Evolutionary conservation across 331 rosid genomes (phyloP), one percentile per base, ranked within the genome.

Genomic region (Dryas integrifolia): DNA sequence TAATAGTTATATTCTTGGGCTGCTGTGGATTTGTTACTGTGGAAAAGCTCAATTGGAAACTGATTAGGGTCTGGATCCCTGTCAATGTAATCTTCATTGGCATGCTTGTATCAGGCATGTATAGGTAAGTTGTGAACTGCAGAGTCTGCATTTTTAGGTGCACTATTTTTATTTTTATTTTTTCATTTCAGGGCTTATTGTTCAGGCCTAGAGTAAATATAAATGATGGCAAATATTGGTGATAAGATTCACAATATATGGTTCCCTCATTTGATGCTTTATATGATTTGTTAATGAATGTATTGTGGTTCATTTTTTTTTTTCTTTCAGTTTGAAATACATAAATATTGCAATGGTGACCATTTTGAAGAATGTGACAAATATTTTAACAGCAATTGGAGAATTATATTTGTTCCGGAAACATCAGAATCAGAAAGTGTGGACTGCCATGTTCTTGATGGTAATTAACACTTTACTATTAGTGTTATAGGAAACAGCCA

Each of bases 331-430:
- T 89, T 80, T 91, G 91, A 93, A 89, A 79, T 76, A 79, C 74
- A 87, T 89, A 76, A 93, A 91, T 75, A 86, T 93, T 59, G 98
- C 98, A 75, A 93, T 91, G 97, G 98, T 93, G 87, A 93, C 98
- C 58, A 81, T 91, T 85, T 88, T 93, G 88, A 93, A 93, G 90
- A 91, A 91, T 75, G 72, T 89, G 85, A 91, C 98, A 38, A 93
- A 91, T 78, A 89, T 91, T 74, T 30, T 91, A 69, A 91, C 98
- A 38, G 98, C 98, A 74, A 35, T 93, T 55, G 98, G 98, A 51
- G 98, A 93, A 77, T 71, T 89, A 51, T 90, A 86, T 76, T 49
- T 89, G 70, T 93, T 88, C 74, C 87, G 81, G 66, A 93, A 93
- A 78, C 87, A 64, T 77, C 97, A 90, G 82, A 90, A 73, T 80